phyloP scores from a whole-genome alignment of 2,329 filamentous ascomycete species.

The Cyphellophora europaea region DNA sequence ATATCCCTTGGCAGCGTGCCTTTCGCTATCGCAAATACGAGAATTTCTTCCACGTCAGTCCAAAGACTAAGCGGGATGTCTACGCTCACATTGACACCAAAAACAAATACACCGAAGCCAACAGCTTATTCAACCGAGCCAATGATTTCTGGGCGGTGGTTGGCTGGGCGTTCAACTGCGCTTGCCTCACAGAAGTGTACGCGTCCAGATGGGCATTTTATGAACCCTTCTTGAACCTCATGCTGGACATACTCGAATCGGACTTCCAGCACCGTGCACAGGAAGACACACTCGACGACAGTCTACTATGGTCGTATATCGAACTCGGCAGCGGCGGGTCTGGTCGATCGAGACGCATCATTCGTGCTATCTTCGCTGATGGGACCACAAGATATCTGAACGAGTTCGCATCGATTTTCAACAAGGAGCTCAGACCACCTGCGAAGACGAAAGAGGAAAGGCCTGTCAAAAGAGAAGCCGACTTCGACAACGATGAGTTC shows the following conservation, averaged over 20 bases:
- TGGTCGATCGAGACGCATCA: slow-evolving; percentile 30
- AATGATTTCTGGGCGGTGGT: slow-evolving; percentile 83
- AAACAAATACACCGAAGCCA: slow-evolving; percentile 51
- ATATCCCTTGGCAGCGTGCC: slow-evolving; percentile 62
- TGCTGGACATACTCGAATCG: slow-evolving; percentile 40
- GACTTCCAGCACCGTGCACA: slow-evolving; percentile 28
- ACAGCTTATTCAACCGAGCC: slow-evolving; percentile 64
- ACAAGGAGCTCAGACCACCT: slow-evolving; percentile 32
- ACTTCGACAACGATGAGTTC: slow-evolving; percentile 36
- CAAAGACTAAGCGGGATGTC: slow-evolving; percentile 22
- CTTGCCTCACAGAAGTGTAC: slow-evolving; percentile 43
- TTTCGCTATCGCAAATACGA: slow-evolving; percentile 53
- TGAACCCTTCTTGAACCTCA: slow-evolving; percentile 69
- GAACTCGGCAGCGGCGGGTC: slow-evolving; percentile 20
- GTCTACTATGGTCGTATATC: slow-evolving; percentile 36
- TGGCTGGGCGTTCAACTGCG: slow-evolving; percentile 92
- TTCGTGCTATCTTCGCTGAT: slow-evolving; percentile 39
- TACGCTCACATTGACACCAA: slow-evolving; percentile 37
- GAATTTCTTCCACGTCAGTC: not conserved
- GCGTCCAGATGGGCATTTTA: slow-evolving; percentile 67
- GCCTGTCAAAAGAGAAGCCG: slow-evolving; percentile 29
- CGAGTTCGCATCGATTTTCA: slow-evolving; percentile 37
- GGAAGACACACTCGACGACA: slow-evolving; percentile 23
- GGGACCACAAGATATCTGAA: slow-evolving; percentile 26
- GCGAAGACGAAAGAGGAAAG: slow-evolving; percentile 20